Percentiles rank a stretch among this genome's conserved stretches.
These are phyloP conservation scores for Mariannaea elegans DNA, from an alignment of 2,329 filamentous ascomycete species.

Conservation along the genomic window DNA sequence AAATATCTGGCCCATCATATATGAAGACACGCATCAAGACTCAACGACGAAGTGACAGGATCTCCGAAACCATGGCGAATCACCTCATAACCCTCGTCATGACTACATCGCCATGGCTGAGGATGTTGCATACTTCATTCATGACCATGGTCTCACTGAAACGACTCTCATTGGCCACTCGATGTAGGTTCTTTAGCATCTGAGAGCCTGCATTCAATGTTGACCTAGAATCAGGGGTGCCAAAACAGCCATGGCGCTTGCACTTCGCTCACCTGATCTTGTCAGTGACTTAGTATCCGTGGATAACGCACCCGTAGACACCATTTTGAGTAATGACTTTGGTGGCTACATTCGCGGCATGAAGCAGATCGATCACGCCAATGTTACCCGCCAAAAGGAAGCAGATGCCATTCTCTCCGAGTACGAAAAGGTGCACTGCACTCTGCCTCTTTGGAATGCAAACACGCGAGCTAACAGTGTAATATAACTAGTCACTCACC, in stretches of 20 bases:
- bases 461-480: neutral
- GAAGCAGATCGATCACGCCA: conserved; percentile 77
- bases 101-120: conserved; percentile 85
- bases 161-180: conserved; percentile 90
- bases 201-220: neutral
- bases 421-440: conserved; percentile 69
- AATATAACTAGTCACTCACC: conserved; percentile 60
- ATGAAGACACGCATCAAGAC: conserved; percentile 15
- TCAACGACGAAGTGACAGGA: conserved; percentile 63
- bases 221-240: conserved; percentile 71
- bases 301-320: conserved; percentile 91
- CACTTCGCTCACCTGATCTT: conserved; percentile 73
- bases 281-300: conserved; percentile 81
- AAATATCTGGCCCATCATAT: conserved; percentile 22
- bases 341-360: conserved; percentile 84
- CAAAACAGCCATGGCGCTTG: conserved; percentile 90
- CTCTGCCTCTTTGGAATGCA: neutral
- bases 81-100: conserved; percentile 78
- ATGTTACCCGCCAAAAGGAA: conserved; percentile 74
- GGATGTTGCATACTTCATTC: conserved; percentile 83
- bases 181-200: conserved; percentile 67
- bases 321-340: conserved; percentile 78
- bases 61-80: conserved; percentile 92
- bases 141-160: conserved; percentile 72
- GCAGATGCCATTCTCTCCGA: conserved; percentile 81